Evolutionary conservation across 2,329 filamentous ascomycete genomes (phyloP).

Genomic region (Xylaria polymorpha): DNA sequence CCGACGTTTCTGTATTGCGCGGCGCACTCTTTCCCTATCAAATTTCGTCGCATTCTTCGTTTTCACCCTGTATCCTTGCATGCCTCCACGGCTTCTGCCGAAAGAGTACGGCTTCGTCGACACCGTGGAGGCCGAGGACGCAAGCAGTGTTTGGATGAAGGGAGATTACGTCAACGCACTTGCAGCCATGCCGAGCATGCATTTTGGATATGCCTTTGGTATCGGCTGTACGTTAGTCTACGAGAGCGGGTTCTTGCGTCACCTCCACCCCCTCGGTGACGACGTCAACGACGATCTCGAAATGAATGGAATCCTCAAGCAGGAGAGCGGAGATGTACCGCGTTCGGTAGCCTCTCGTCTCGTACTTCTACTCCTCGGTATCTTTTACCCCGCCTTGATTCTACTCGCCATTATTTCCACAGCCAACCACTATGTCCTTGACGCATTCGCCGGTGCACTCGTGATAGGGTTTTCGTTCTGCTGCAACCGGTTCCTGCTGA

Average conservation of each 20-base stretch:
- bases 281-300: conserved; percentile 36
- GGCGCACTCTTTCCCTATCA: conserved; percentile 60
- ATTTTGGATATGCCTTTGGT: conserved; percentile 67
- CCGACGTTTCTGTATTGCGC: conserved; percentile 52
- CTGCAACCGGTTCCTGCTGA: conserved; percentile 64
- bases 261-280: conserved; percentile 43
- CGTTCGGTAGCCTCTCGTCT: conserved; percentile 39
- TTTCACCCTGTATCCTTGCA: conserved; percentile 60
- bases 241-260: conserved; percentile 61
- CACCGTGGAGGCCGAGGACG: conserved; percentile 52
- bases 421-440: conserved; percentile 73
- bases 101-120: conserved; percentile 60
- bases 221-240: conserved; percentile 66
- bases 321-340: conserved; percentile 40
- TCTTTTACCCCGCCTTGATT: conserved; percentile 65
- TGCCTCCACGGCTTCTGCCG: conserved; percentile 61
- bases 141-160: conserved; percentile 65
- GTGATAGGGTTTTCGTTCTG: conserved; percentile 71
- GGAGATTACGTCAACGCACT: conserved; percentile 69
- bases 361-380: conserved; percentile 52
- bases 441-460: conserved; percentile 71
- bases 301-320: conserved; percentile 38
- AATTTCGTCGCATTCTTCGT: conserved; percentile 62
- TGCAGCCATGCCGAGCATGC: conserved; percentile 68
- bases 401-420: conserved; percentile 69